These are phyloP conservation scores for Bipolaris zeicola DNA, from an alignment of 2,329 filamentous ascomycete genomes.

Conservation along the genomic window DNA sequence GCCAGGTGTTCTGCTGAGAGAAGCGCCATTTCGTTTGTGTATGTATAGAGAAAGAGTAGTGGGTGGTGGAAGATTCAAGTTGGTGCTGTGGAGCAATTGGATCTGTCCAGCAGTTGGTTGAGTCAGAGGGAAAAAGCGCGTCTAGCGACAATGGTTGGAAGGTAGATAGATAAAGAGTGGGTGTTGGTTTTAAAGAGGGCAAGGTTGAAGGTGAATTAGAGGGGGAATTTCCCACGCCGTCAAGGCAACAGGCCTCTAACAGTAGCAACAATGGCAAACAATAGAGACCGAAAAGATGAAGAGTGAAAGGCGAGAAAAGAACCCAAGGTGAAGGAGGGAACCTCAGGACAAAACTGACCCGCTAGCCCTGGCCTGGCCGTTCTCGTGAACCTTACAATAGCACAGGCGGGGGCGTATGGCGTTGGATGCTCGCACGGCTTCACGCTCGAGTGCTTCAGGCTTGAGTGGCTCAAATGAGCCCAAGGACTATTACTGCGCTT, in stretches of 20 bases:
- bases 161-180: constrained; percentile 8
- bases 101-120: constrained; percentile 44
- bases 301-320: constrained; percentile 16
- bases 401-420: constrained; percentile 32
- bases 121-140: constrained; percentile 27
- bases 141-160: constrained; percentile 27
- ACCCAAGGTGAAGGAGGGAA: constrained; percentile 27
- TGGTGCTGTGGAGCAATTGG: constrained; percentile 11
- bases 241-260: constrained; percentile 43
- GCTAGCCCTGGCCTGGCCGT: constrained; percentile 23
- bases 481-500: constrained; percentile 24
- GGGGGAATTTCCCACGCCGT: constrained; percentile 33
- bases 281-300: constrained; percentile 35
- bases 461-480: constrained; percentile 45
- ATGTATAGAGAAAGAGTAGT: constrained; percentile 14
- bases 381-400: constrained; percentile 41
- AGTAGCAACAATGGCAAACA: constrained; percentile 48
- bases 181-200: constrained; percentile 22
- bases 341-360: constrained; percentile 29
- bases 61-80: constrained; percentile 13
- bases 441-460: constrained; percentile 36
- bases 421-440: constrained; percentile 31
- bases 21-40: constrained; percentile 43
- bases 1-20: constrained; percentile 56
- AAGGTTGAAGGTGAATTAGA: constrained; percentile 17